Percentiles rank a stretch among this genome's conserved stretches.
Conservation (phyloP, 164 flowering plant species). For the Umbilicus rupestris region DNA sequence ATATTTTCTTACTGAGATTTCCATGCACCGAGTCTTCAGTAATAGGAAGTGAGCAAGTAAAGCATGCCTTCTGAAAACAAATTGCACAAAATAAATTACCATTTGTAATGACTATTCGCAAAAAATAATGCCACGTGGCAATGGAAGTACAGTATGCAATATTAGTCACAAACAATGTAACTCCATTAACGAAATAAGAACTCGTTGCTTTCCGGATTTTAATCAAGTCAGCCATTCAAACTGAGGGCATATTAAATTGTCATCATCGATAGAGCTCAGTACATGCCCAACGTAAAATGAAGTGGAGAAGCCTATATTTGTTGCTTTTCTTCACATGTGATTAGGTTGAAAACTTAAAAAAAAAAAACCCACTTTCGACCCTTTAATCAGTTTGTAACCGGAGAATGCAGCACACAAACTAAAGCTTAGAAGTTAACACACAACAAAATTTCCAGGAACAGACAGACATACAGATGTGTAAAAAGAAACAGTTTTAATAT, state of each 20-base stretch:
- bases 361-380: background rate
- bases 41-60: conserved; percentile 53
- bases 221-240: background rate
- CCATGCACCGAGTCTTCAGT: conserved; percentile 59
- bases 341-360: background rate
- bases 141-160: background rate
- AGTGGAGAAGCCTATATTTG: background rate
- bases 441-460: background rate
- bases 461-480: background rate
- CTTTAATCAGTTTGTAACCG: background rate
- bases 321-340: background rate
- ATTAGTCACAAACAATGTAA: background rate
- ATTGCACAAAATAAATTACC: background rate
- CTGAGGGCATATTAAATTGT: background rate
- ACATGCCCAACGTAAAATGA: background rate
- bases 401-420: background rate
- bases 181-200: background rate
- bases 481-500: background rate
- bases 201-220: background rate
- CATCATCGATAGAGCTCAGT: background rate
- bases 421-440: background rate
- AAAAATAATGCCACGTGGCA: background rate
- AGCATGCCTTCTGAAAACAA: conserved; percentile 51
- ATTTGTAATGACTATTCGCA: background rate
- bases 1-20: conserved; percentile 59